phyloP scores from a whole-genome alignment of 2,329 filamentous ascomycete genomes.

The Fusarium sp. region DNA sequence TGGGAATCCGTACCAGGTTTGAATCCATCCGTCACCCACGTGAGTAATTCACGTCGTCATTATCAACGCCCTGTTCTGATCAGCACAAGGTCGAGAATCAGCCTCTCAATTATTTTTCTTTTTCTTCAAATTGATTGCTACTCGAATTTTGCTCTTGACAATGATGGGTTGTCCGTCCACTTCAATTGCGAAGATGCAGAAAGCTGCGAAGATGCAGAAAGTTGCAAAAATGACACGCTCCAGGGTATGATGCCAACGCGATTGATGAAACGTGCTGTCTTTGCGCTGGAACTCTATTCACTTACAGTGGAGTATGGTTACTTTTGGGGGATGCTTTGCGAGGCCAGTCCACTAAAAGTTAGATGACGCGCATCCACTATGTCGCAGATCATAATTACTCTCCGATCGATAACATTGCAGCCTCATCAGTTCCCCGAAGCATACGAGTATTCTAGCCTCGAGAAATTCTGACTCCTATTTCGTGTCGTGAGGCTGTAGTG shows the following conservation, averaged over 20 bases:
- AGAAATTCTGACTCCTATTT: not conserved
- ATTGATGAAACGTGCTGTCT: not conserved
- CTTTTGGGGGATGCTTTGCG: not conserved
- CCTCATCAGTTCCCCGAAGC: not conserved
- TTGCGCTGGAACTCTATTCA: not conserved
- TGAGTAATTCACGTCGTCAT: no score
- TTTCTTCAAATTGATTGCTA: no score
- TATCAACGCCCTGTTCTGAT: accelerated
- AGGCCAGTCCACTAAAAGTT: not conserved
- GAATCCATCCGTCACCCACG: no score
- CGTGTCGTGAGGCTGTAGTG: not conserved
- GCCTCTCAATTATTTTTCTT: no score
- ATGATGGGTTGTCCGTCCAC: no score
- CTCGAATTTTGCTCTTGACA: accelerated
- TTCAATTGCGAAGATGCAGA: not conserved
- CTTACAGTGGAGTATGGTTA: not conserved
- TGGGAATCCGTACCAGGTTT: no score
- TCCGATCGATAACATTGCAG: not conserved
- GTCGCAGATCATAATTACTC: conserved; percentile 24
- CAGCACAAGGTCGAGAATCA: accelerated
- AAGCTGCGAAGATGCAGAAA: not conserved
- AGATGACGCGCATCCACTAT: not conserved
- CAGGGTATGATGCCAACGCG: not conserved
- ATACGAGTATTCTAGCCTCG: not conserved
- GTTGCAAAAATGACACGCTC: not conserved